These are phyloP conservation scores for Alternaria sp. DNA, from an alignment of 2,329 filamentous ascomycete genomes.

Conservation along the genomic window DNA sequence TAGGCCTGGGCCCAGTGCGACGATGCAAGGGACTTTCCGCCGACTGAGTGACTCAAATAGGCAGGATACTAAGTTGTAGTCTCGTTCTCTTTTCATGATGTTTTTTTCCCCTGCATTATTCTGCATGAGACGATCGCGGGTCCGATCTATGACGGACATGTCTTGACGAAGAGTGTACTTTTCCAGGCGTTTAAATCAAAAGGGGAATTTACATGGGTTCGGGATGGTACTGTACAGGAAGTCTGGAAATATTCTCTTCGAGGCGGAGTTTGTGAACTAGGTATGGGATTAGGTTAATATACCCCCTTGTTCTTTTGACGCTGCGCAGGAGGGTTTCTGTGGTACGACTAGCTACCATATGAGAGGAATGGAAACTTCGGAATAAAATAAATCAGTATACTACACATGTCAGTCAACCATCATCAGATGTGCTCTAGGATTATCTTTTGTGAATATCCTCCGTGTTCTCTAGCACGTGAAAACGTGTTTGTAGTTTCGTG, in stretches of 20 bases:
- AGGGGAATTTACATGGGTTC: neutral
- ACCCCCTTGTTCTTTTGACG: slow-evolving; percentile 10
- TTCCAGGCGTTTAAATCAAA: slow-evolving; percentile 1
- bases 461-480: slow-evolving; percentile 1
- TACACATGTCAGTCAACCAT: neutral
- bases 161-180: slow-evolving; percentile 32
- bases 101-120: no score
- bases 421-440: no score
- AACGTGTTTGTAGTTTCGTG: neutral
- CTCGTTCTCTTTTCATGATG: neutral
- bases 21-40: slow-evolving; percentile 40
- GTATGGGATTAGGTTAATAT: slow-evolving; percentile 9
- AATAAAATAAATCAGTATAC: neutral
- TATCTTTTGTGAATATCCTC: neutral
- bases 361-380: neutral
- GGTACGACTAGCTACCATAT: neutral
- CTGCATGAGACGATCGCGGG: slow-evolving; percentile 9
- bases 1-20: slow-evolving; percentile 35
- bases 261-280: neutral
- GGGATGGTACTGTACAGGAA: neutral
- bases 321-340: neutral
- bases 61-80: slow-evolving; percentile 50
- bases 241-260: neutral
- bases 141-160: slow-evolving; percentile 20
- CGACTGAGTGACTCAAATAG: slow-evolving; percentile 49